Conservation (phyloP, 2,329 filamentous ascomycete genomes). For the Xylaria sp. region DNA sequence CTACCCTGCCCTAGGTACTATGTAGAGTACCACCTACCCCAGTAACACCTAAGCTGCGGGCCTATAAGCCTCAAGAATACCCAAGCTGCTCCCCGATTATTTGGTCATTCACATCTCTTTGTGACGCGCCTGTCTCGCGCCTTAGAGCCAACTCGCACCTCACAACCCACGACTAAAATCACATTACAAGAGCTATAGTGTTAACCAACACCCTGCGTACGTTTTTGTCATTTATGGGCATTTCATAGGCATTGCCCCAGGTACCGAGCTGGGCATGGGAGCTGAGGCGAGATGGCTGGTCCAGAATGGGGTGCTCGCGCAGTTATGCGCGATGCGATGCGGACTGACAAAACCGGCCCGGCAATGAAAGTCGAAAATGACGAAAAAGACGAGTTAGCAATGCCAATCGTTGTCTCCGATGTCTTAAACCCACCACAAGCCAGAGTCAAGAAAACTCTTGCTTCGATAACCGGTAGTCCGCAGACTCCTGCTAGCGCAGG, state of each 20-base stretch:
- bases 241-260: background rate
- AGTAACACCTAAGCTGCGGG: no score
- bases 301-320: slow-evolving; percentile 9
- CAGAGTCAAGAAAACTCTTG: slow-evolving; percentile 14
- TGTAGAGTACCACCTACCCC: background rate
- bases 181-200: background rate
- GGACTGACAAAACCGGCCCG: background rate
- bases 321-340: slow-evolving; percentile 11
- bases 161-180: background rate
- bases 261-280: background rate
- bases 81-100: background rate
- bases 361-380: background rate
- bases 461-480: slow-evolving; percentile 21
- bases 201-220: background rate
- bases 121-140: slow-evolving; percentile 33
- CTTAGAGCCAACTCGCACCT: slow-evolving; percentile 3
- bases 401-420: slow-evolving; percentile 32
- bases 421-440: slow-evolving; percentile 22
- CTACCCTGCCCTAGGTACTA: no score
- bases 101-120: slow-evolving; percentile 15
- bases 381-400: slow-evolving; percentile 32
- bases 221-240: background rate
- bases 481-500: slow-evolving; percentile 17
- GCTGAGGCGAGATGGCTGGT: slow-evolving; percentile 25
- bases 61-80: no score